Percentiles rank a stretch among this genome's conserved stretches.
phyloP scores from a whole-genome alignment of 257 asterid genomes.

The Marsdenia floribunda region DNA sequence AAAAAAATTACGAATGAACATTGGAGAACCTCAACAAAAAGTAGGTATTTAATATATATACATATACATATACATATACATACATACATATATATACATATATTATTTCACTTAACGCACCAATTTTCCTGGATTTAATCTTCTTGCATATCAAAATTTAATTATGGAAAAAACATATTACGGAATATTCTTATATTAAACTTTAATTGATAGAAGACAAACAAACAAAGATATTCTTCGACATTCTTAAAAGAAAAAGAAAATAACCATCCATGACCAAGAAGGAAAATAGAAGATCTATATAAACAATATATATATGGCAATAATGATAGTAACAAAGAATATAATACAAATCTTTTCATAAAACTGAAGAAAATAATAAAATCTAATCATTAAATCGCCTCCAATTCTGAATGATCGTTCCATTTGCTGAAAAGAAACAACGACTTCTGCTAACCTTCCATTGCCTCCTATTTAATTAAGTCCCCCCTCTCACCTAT shows the following conservation, averaged over 20 bases:
- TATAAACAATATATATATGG: not conserved
- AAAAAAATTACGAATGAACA: too few species aligned
- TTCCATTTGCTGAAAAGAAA: not conserved
- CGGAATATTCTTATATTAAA: too few species aligned
- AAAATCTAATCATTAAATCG: not conserved
- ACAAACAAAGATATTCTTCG: not conserved
- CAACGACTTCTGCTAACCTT: not conserved
- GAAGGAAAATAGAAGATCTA: not conserved
- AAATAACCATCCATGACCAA: not conserved
- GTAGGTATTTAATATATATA: too few species aligned
- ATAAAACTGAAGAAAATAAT: slow-evolving; percentile 7
- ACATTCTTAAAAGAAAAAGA: not conserved
- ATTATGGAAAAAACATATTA: too few species aligned
- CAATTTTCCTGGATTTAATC: too few species aligned
- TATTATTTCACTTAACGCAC: too few species aligned
- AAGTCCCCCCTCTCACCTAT: not conserved
- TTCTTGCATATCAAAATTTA: too few species aligned
- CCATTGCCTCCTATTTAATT: not conserved
- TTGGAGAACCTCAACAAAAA: too few species aligned
- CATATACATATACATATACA: too few species aligned
- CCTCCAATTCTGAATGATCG: slow-evolving; percentile 4
- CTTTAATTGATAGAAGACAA: too few species aligned
- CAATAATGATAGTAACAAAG: not conserved
- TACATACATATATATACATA: too few species aligned
- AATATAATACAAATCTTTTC: not conserved